phyloP scores from a whole-genome alignment of 257 asterid species.

The Lantana camara region DNA sequence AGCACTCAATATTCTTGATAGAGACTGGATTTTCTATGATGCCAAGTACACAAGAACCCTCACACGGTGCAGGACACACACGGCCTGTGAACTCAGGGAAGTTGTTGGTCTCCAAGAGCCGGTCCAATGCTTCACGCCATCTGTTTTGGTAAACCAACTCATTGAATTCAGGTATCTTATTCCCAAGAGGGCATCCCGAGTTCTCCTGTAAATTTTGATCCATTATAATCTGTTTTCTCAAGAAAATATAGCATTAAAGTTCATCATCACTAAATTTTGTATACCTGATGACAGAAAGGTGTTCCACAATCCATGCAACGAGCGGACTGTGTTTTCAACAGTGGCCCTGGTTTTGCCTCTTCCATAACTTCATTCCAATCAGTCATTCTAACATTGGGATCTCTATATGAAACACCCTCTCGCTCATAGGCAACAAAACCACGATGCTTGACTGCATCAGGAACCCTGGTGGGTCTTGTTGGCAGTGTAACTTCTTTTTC shows the following conservation, averaged over 20 bases:
- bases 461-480: conserved; percentile 72
- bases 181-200: conserved; percentile 99
- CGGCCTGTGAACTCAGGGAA: conserved; percentile 99
- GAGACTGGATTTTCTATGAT: too few relatives aligned
- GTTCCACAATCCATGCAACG: conserved; percentile 99
- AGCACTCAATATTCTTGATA: too few relatives aligned
- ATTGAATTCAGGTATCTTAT: conserved; percentile 96
- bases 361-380: conserved; percentile 98
- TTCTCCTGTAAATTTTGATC: conserved; percentile 63
- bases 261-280: neutral
- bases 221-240: neutral
- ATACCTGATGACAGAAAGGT: conserved; percentile 95
- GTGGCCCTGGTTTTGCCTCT: conserved; percentile 82
- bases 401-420: conserved; percentile 83
- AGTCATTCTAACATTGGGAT: conserved; percentile 68
- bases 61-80: conserved; percentile 99
- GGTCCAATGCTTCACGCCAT: conserved; percentile 98
- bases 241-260: neutral
- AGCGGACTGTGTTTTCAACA: conserved; percentile 92
- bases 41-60: conserved; percentile 99
- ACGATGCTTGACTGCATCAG: conserved; percentile 78
- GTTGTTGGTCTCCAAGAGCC: conserved; percentile 98
- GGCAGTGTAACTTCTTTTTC: conserved; percentile 28
- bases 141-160: conserved; percentile 97
- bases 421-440: conserved; percentile 96